Base-by-base conservation (phyloP, 2,329 filamentous ascomycete genomes). In the Knoxdaviesia capensis region DNA sequence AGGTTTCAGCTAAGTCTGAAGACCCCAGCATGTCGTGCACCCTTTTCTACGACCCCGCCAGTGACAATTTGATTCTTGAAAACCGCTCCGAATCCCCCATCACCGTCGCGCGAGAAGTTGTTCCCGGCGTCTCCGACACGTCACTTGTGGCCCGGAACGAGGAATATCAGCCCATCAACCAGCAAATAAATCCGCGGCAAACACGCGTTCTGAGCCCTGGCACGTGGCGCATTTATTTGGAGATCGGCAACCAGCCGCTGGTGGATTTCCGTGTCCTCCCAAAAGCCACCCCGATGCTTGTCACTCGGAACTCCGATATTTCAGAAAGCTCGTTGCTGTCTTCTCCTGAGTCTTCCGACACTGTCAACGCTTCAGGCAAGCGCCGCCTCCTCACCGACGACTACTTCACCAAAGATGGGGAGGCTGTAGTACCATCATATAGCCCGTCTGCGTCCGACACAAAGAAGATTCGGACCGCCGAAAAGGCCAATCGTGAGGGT, bases 261-360 rank as follows among this genome's bases (percentile, higher is more conserved):
- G 56, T 74, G 33, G 71, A 75, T 52, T 74, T 74, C 46, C 62
- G 71, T 45, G 66, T 75, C 33, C 53, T 75, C 20, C 68, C 72
- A 51, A 72, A 70, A 20, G 20, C 20, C 3, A 20, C 20, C 20
- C 20, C 20, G 20, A 20, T 20, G 20, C 20, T 20, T 20, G 20
- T 20, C 20, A 20, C 20, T 20, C 20, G 20, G 20, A 20, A 20
- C 20, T 20, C 20, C 20, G 20, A 20, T 20, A 3, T 20, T 3
- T 20, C 3, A 20, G 20, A 20, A 57, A 42, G 48, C 55, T 40
- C 53, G 45, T 50, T 10, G 44, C 55, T 20, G 44, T 43, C 52
- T 31, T 44, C 53, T 45, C 34, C 53, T 46, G 48, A 56, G 48
- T 50, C 54, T 46, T 50, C 56, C 42, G 57, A 59, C 31, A 48